Percentiles rank a stretch among this genome's conserved stretches.
Evolutionary conservation across 495 filamentous ascomycete genomes (phyloP).

Genomic region (Lepraria neglecta): DNA sequence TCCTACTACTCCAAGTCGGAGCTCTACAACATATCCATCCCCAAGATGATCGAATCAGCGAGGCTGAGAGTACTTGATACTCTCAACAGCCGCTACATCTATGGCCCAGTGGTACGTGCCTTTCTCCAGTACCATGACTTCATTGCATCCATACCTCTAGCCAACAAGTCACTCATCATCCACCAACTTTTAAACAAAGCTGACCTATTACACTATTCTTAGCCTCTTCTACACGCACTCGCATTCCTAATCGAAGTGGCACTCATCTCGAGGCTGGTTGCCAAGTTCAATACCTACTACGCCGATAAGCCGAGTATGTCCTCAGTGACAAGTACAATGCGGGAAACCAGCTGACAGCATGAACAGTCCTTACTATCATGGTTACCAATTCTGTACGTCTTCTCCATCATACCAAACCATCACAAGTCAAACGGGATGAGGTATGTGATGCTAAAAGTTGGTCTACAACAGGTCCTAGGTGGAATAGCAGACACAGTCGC

Average conservation of each 20-base stretch:
- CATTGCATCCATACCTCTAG: constrained; percentile 3
- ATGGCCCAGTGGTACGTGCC: constrained; percentile 67
- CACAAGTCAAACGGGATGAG: not conserved
- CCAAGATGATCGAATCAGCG: constrained; percentile 40
- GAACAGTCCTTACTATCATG: constrained; percentile 89
- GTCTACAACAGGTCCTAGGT: constrained; percentile 58
- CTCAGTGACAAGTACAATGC: constrained; percentile 3
- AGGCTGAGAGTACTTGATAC: constrained; percentile 58
- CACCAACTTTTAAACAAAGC: constrained; percentile 8
- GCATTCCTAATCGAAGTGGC: constrained; percentile 86
- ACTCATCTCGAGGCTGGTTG: constrained; percentile 67
- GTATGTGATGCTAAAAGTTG: constrained; percentile 7
- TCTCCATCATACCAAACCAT: not conserved
- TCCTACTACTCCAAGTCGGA: constrained; percentile 4
- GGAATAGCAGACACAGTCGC: constrained; percentile 94
- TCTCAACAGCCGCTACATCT: constrained; percentile 72
- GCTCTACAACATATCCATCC: not conserved
- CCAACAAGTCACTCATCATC: constrained; percentile 4
- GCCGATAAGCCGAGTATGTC: constrained; percentile 68
- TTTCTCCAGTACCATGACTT: constrained; percentile 18
- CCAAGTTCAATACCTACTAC: constrained; percentile 92
- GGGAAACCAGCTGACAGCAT: constrained; percentile 29
- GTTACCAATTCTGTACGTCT: constrained; percentile 82
- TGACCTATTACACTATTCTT: constrained; percentile 27
- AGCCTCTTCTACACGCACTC: constrained; percentile 84